phyloP scores from a whole-genome alignment of 768 basidiomycete genomes.

The Artomyces pyxidatus region DNA sequence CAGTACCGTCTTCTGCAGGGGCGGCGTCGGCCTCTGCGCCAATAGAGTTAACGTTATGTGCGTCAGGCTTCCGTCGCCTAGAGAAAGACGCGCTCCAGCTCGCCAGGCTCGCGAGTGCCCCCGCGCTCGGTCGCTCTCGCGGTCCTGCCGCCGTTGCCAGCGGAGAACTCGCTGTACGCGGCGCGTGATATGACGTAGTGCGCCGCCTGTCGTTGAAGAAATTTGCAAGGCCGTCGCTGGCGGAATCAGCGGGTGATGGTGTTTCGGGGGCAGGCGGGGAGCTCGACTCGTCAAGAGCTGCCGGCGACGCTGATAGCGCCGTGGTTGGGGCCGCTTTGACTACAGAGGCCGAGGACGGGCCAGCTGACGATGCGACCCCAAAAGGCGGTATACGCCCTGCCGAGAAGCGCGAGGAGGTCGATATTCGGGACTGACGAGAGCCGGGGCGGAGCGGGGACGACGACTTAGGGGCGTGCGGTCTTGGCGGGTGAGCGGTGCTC shows the following conservation, averaged over 20 bases:
- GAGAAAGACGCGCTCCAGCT: constrained; percentile 15
- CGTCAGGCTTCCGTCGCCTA: constrained; percentile 8
- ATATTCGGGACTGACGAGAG: constrained; percentile 64
- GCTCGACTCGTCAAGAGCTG: constrained; percentile 10
- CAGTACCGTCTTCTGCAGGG: constrained; percentile 28
- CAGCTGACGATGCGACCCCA: constrained; percentile 40
- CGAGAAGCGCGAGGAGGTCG: constrained; percentile 63
- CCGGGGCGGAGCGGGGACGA: constrained; percentile 52
- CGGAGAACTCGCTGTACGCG: constrained; percentile 24
- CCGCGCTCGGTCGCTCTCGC: constrained; percentile 17
- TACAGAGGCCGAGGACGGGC: constrained; percentile 63
- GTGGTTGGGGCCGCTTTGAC: constrained; percentile 47
- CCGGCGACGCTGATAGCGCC: constrained; percentile 34
- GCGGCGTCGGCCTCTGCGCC: constrained; percentile 26
- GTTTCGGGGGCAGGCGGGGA: constrained; percentile 11
- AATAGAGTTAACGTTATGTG: neutral
- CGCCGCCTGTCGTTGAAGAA: constrained; percentile 37
- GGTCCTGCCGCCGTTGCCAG: constrained; percentile 20
- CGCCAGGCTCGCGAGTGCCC: constrained; percentile 24
- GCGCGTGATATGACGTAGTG: constrained; percentile 52
- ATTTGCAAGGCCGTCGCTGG: constrained; percentile 52
- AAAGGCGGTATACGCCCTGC: constrained; percentile 53
- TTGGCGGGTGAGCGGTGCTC: neutral
- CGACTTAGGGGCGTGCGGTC: neutral
- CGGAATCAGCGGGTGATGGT: constrained; percentile 55